A percentile compares a stretch with the other conserved stretches of the same genome.
Evolutionary conservation across 2,329 filamentous ascomycete species (phyloP).

Genomic region (Fusarium haematococcum): DNA sequence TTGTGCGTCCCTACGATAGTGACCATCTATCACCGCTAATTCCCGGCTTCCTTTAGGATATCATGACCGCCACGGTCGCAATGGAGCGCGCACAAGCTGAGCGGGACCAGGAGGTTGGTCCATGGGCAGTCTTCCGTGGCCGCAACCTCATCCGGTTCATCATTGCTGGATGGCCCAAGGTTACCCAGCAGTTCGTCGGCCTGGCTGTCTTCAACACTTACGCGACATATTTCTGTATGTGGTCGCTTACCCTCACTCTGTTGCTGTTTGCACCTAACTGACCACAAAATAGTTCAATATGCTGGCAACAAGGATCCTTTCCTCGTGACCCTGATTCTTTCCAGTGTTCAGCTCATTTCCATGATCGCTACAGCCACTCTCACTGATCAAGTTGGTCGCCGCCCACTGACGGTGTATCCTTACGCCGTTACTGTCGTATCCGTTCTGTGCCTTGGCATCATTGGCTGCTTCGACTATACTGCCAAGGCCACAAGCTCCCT

Average conservation of each 20-base stretch:
- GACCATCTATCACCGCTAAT: not conserved
- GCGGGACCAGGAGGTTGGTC: slow-evolving; percentile 8
- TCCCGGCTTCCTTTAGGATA: not conserved
- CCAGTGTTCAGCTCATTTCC: slow-evolving; percentile 21
- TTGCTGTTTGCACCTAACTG: not conserved
- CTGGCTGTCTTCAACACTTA: slow-evolving; percentile 31
- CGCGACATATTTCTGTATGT: slow-evolving; percentile 29
- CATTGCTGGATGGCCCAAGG: slow-evolving; percentile 23
- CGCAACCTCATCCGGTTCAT: slow-evolving; percentile 27
- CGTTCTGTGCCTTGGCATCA: slow-evolving; percentile 23
- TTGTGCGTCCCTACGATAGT: not conserved
- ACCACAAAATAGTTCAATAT: slow-evolving; percentile 13
- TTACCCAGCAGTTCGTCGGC: slow-evolving; percentile 29
- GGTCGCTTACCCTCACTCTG: rapidly evolving
- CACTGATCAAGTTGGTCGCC: slow-evolving; percentile 21
- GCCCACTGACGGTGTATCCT: slow-evolving; percentile 18
- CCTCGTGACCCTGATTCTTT: slow-evolving; percentile 24
- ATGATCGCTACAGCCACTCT: slow-evolving; percentile 24
- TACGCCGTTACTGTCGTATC: slow-evolving; percentile 24
- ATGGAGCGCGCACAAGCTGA: slow-evolving; percentile 21
- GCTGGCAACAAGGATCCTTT: slow-evolving; percentile 29
- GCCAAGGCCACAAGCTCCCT: slow-evolving; percentile 25
- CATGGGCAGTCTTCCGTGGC: slow-evolving; percentile 21
- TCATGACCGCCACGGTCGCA: slow-evolving; percentile 21
- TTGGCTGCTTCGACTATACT: slow-evolving; percentile 30